Percentiles rank a stretch among this genome's conserved stretches.
Evolutionary conservation across 2,329 filamentous ascomycete genomes (phyloP).

Genomic region (Blastomyces gilchristii): DNA sequence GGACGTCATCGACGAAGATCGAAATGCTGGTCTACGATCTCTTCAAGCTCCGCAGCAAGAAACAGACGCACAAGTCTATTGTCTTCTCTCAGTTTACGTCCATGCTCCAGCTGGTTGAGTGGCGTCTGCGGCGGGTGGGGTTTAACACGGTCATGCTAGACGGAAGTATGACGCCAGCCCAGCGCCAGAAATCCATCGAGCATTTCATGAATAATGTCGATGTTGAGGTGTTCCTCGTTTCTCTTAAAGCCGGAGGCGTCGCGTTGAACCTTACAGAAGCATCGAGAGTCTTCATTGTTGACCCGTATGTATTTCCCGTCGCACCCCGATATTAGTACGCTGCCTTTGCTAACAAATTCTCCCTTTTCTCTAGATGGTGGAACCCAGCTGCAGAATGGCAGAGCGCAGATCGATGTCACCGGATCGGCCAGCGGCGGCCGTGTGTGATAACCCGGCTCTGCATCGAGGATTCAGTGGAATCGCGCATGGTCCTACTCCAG

Average conservation of each 20-base stretch:
- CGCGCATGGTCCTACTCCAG: slow-evolving; percentile 85
- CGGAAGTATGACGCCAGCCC: slow-evolving; percentile 89
- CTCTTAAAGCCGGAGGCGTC: slow-evolving; percentile 89
- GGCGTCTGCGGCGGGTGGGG: slow-evolving; percentile 89
- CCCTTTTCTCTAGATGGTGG: slow-evolving; percentile 62
- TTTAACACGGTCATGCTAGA: slow-evolving; percentile 98
- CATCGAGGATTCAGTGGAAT: slow-evolving; percentile 95
- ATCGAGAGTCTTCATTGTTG: slow-evolving; percentile 87
- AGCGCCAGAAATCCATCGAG: slow-evolving; percentile 86
- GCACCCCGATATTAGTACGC: not conserved
- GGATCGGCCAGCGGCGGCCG: slow-evolving; percentile 87
- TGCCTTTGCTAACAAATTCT: not conserved
- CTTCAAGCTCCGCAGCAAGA: slow-evolving; percentile 82
- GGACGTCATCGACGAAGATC: slow-evolving; percentile 97
- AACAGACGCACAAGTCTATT: slow-evolving; percentile 89
- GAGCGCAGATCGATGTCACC: slow-evolving; percentile 84
- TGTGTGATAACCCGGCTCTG: slow-evolving; percentile 90
- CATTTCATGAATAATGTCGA: slow-evolving; percentile 94
- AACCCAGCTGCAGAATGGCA: slow-evolving; percentile 99
- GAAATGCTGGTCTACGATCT: slow-evolving; percentile 92
- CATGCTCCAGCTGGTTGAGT: slow-evolving; percentile 94
- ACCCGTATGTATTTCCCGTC: slow-evolving; percentile 57
- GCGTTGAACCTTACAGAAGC: slow-evolving; percentile 93
- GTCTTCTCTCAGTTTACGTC: slow-evolving; percentile 97
- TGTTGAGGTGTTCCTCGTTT: slow-evolving; percentile 92